phyloP scores from a whole-genome alignment of 2,329 filamentous ascomycete species.

The Sclerotinia borealis region DNA sequence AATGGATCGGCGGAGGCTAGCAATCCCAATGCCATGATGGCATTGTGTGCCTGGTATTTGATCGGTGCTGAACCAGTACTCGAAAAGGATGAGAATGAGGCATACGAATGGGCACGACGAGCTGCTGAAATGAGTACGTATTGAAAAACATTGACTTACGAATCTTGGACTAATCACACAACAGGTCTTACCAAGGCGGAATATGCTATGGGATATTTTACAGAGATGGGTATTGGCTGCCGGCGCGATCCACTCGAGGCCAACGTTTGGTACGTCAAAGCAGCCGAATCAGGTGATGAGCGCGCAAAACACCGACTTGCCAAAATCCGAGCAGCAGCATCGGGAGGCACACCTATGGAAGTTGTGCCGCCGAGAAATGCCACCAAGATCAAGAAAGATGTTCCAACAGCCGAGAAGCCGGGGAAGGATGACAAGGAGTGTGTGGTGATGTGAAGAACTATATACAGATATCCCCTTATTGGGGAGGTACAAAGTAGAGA shows the following conservation, averaged over 20 bases:
- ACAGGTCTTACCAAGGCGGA: constrained; percentile 56
- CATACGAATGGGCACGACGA: constrained; percentile 89
- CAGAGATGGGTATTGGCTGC: constrained; percentile 96
- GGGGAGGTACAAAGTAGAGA: background rate
- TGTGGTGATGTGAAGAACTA: constrained; percentile 23
- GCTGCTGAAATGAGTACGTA: constrained; percentile 77
- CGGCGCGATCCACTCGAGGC: constrained; percentile 91
- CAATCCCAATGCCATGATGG: constrained; percentile 91
- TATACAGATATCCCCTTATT: background rate
- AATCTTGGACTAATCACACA: constrained; percentile 14
- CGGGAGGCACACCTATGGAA: constrained; percentile 33
- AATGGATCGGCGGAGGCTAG: constrained; percentile 82
- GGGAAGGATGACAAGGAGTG: constrained; percentile 27
- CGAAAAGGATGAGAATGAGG: constrained; percentile 92
- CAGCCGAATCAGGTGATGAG: constrained; percentile 86
- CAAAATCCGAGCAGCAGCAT: constrained; percentile 79
- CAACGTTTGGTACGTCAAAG: constrained; percentile 97
- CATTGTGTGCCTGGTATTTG: constrained; percentile 97
- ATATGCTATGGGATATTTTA: constrained; percentile 95
- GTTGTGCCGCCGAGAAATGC: constrained; percentile 26
- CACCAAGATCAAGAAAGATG: constrained; percentile 27
- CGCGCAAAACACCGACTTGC: constrained; percentile 80
- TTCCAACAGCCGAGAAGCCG: constrained; percentile 21
- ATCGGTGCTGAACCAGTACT: constrained; percentile 87
- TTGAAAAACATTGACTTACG: background rate